Percentiles rank a stretch among this genome's conserved stretches.
phyloP scores from a whole-genome alignment of 768 basidiomycete species.

The Tricholoma furcatifolium region DNA sequence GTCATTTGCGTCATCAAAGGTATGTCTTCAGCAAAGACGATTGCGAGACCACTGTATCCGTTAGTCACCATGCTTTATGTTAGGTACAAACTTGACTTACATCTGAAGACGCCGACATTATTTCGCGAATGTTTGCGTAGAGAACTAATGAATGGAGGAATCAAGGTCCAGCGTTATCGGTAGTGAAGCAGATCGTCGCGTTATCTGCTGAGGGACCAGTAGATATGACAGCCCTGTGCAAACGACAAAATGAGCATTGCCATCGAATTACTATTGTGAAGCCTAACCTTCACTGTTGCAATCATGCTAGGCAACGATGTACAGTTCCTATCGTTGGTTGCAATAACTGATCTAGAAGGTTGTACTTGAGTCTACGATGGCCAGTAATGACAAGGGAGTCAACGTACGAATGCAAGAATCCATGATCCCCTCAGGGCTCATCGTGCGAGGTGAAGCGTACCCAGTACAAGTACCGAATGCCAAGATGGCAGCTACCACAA shows the following conservation, averaged over 20 bases:
- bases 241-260: neutral
- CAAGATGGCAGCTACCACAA: too few relatives aligned
- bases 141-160: too few relatives aligned
- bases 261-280: neutral
- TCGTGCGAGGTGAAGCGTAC: neutral
- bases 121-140: too few relatives aligned
- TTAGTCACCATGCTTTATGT: too few relatives aligned
- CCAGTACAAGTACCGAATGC: neutral
- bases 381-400: neutral
- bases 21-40: neutral
- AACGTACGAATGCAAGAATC: slow-evolving; percentile 4
- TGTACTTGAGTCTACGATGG: neutral
- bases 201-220: too few relatives aligned
- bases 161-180: too few relatives aligned
- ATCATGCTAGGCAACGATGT: neutral
- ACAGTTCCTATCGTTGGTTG: neutral
- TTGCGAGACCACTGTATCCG: too few relatives aligned
- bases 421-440: neutral
- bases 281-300: neutral
- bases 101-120: too few relatives aligned
- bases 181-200: too few relatives aligned
- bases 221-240: too few relatives aligned
- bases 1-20: too few relatives aligned
- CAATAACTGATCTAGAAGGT: neutral
- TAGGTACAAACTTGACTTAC: too few relatives aligned